A percentile compares a stretch with the other conserved stretches of the same genome.
Evolutionary conservation across 1,139 yeast genomes (phyloP).

Genomic region (Schwanniomyces etchellsii): DNA sequence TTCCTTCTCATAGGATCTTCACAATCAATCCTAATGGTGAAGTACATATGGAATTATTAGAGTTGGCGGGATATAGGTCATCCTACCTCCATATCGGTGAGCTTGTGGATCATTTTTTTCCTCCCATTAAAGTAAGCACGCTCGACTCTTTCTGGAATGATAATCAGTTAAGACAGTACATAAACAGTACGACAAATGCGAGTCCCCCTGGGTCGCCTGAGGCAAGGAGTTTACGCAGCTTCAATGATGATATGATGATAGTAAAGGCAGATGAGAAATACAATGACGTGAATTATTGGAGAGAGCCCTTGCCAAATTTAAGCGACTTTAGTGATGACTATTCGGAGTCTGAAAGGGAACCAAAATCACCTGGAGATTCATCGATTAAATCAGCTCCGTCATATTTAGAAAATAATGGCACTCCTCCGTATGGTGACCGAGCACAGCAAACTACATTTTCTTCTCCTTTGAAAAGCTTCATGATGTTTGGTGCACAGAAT

Average conservation of each 20-base stretch:
- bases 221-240: constrained; percentile 17
- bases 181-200: constrained; percentile 11
- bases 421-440: constrained; percentile 15
- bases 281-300: constrained; percentile 90
- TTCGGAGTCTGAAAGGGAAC: constrained; percentile 3
- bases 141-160: constrained; percentile 35
- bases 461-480: constrained; percentile 39
- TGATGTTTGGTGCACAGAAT: constrained; percentile 28
- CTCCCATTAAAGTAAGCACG: constrained; percentile 58
- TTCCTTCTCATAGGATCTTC: constrained; percentile 91
- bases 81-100: constrained; percentile 89
- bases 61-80: constrained; percentile 87
- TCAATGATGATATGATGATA: constrained; percentile 17
- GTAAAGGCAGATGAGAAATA: constrained; percentile 51
- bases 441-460: constrained; percentile 37
- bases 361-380: constrained; percentile 1
- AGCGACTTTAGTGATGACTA: constrained; percentile 50
- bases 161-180: constrained; percentile 31
- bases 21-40: constrained; percentile 97
- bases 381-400: constrained; percentile 6
- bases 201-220: constrained; percentile 14
- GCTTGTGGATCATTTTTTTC: constrained; percentile 95
- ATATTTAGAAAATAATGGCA: neutral
- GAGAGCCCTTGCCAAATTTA: constrained; percentile 65
- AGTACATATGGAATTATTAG: constrained; percentile 93